Evolutionary conservation across 1,284 basidiomycete genomes (phyloP), one percentile per base, ranked within the genome.

Genomic region (Rhodotorula sp.): DNA sequence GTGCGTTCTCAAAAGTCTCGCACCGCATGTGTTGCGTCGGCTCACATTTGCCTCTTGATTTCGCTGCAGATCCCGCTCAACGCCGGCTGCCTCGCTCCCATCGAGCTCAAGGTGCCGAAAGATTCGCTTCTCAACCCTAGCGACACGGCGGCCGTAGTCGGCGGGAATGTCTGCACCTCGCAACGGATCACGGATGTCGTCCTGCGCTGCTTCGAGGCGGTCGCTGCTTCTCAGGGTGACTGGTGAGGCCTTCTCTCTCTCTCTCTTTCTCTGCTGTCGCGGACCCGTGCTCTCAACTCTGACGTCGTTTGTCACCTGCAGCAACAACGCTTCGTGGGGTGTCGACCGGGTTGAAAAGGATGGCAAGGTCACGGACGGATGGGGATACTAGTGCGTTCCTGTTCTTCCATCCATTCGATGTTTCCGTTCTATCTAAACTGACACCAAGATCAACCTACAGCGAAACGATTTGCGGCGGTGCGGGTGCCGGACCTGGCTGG

Each of bases 161-260:
- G 69, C 20, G 72, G 71, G 5, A 78, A 78, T 59, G 76, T 77
- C 31, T 68, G 65, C 31, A 96, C 93, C 3, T 91, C 89, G 26
- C 95, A 98, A 81, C 86, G 96, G 18, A 93, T 97, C 64, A 93
- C 95, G 0, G 96, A 98, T 78, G 93, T 97, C 1, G 92, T 98
- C 23, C 84, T 98, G 65, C 91, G 90, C 79, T 94, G 95, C 0
- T 98, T 99, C 84, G 86, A 91, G 74, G 93, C 92, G 0, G 91
- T 90, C 66, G 93, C 94, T 14, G 96, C 94, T 0, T 92, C 90
- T 78, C 95, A 98, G 81, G 96, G 96, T 6, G 93, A 92, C 59
- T 84, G 83, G 52, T 72, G n/a, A 31, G 39, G 39, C 39, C 8
- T 43, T 12, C 12, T 59, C 14, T 12, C n/a, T 21, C 15, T 3